Conservation (phyloP, 2,329 filamentous ascomycete genomes). For the Hypomyces perniciosus region DNA sequence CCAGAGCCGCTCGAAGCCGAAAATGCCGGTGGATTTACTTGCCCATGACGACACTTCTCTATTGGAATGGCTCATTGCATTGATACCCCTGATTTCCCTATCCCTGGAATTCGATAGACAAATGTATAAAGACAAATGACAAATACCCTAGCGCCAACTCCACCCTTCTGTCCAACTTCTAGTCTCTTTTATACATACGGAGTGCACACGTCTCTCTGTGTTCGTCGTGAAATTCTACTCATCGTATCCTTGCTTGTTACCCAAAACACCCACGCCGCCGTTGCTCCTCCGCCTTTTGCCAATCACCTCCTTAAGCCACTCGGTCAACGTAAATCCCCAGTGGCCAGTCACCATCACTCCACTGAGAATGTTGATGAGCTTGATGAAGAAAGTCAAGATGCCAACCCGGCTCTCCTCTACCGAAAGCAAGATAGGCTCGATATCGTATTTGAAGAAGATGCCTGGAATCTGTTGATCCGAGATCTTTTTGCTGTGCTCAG, state of each 20-base stretch:
- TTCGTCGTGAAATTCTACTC: background rate
- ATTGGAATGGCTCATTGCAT: background rate
- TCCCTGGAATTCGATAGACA: no score
- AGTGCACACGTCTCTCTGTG: background rate
- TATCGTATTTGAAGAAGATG: conserved; percentile 98
- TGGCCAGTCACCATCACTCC: conserved; percentile 90
- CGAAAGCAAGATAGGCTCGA: conserved; percentile 86
- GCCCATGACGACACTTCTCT: no score
- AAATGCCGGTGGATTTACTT: no score
- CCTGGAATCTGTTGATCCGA: conserved; percentile 70
- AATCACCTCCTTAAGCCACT: conserved; percentile 60
- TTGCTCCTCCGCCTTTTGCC: conserved; percentile 42
- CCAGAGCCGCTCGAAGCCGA: background rate
- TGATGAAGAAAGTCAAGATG: conserved; percentile 67
- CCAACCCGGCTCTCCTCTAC: conserved; percentile 76
- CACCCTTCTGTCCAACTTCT: background rate
- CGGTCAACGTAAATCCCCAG: conserved; percentile 81
- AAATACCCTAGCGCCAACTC: background rate
- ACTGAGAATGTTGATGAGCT: conserved; percentile 83
- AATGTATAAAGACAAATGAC: background rate
- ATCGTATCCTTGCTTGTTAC: conserved; percentile 37
- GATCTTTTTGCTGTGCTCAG: conserved; percentile 71
- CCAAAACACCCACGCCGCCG: conserved; percentile 45
- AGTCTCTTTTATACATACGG: background rate
- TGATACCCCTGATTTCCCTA: background rate